Evolutionary conservation across 257 asterid species (phyloP).

Genomic region (Scutellaria barbata): DNA sequence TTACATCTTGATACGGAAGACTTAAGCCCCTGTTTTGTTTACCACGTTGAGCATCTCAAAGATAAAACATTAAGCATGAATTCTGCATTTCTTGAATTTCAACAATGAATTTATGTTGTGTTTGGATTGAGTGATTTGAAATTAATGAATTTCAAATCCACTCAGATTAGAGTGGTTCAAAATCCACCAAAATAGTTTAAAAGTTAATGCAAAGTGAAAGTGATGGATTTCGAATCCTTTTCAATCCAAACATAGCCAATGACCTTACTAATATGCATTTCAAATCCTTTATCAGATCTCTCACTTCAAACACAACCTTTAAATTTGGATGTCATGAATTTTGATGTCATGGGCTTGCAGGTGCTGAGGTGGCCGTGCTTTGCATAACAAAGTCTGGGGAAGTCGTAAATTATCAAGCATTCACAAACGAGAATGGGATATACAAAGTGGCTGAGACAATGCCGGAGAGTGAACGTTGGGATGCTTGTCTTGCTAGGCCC

Average conservation of each 20-base stretch:
- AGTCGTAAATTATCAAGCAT: conserved; percentile 90
- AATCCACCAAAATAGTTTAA: no score
- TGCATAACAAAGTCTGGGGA: conserved; percentile 95
- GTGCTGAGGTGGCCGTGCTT: conserved; percentile 98
- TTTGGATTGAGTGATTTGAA: neutral
- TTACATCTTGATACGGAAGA: neutral
- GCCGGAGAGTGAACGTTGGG: conserved; percentile 96
- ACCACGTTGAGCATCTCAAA: neutral
- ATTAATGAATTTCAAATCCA: neutral
- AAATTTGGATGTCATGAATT: neutral
- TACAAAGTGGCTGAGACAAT: conserved; percentile 92
- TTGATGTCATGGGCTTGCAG: conserved; percentile 43
- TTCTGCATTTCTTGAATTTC: neutral
- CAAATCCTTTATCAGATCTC: neutral
- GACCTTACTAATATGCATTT: no score
- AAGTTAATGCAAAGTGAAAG: no score
- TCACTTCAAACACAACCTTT: neutral
- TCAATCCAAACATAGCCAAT: no score
- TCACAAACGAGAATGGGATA: conserved; percentile 72
- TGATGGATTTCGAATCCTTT: neutral
- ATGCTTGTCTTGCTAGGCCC: conserved; percentile 87
- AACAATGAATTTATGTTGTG: no score
- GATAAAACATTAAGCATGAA: neutral
- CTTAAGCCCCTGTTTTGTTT: neutral
- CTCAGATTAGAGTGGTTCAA: no score